Conservation (phyloP, 352 stramenopile species). For the Phytopythium mirpurense region DNA sequence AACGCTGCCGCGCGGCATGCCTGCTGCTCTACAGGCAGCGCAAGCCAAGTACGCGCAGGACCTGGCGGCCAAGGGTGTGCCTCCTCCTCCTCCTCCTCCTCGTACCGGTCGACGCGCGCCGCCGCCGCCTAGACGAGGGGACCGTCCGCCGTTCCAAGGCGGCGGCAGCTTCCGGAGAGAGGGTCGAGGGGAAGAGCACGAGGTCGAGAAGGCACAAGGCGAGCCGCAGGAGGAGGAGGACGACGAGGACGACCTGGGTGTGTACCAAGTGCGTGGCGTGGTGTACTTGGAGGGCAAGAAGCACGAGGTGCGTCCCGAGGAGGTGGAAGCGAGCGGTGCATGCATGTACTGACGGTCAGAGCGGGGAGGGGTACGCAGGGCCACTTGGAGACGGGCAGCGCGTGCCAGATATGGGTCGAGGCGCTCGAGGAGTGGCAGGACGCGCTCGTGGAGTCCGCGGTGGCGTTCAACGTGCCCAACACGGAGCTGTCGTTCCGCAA, state of each 20-base stretch:
- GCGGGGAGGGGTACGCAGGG: too few relatives aligned
- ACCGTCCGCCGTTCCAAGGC: background rate
- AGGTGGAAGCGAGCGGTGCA: too few relatives aligned
- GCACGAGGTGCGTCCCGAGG: slow-evolving; percentile 31
- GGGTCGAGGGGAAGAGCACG: background rate
- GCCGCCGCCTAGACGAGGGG: background rate
- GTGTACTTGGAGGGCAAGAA: slow-evolving; percentile 82
- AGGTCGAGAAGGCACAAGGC: slow-evolving; percentile 8
- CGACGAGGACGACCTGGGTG: slow-evolving; percentile 58
- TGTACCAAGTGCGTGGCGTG: slow-evolving; percentile 59
- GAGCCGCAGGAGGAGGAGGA: slow-evolving; percentile 26
- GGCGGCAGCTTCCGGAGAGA: background rate
- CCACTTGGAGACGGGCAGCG: slow-evolving; percentile 59
- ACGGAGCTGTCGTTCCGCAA: slow-evolving; percentile 54
- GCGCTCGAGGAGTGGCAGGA: slow-evolving; percentile 69
- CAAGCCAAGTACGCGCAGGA: slow-evolving; percentile 56
- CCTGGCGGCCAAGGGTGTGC: slow-evolving; percentile 27
- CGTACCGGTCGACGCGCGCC: background rate
- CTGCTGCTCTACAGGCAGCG: slow-evolving; percentile 19
- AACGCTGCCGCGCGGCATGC: too few relatives aligned
- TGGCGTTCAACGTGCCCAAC: slow-evolving; percentile 59
- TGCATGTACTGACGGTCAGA: background rate
- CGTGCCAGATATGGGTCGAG: slow-evolving; percentile 81
- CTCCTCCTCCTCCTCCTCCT: slow-evolving; percentile 22
- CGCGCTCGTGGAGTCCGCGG: slow-evolving; percentile 59